Percentiles rank a stretch among this genome's conserved stretches.
Conservation (phyloP, 768 basidiomycete species). For the Lactarius sanguifluus region DNA sequence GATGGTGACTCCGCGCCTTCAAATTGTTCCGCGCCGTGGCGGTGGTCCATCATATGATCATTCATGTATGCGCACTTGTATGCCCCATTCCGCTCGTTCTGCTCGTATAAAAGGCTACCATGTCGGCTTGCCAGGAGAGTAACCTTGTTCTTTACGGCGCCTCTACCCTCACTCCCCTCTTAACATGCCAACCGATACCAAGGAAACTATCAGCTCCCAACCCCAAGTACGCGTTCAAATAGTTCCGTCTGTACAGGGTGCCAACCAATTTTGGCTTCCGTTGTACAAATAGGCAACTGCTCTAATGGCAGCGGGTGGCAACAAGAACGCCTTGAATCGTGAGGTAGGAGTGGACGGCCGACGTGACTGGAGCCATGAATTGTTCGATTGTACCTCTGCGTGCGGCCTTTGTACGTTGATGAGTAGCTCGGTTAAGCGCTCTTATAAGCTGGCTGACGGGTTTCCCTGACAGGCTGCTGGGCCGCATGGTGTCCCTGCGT, state of each 20-base stretch:
- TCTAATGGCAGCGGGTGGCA: constrained; percentile 19
- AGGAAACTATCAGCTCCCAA: background rate
- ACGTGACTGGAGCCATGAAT: constrained; percentile 38
- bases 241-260: background rate
- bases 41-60: too few species aligned
- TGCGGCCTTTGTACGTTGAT: constrained; percentile 33
- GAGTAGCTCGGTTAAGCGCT: constrained; percentile 1
- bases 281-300: background rate
- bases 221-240: background rate
- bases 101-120: too few species aligned
- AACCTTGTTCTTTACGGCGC: background rate
- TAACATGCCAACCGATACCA: background rate
- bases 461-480: constrained; percentile 34
- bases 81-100: too few species aligned
- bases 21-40: too few species aligned
- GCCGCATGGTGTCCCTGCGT: constrained; percentile 45
- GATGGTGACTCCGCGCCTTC: too few species aligned
- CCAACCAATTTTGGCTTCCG: background rate
- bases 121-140: too few species aligned
- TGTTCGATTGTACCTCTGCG: constrained; percentile 31
- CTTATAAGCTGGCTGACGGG: constrained; percentile 20
- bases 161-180: background rate
- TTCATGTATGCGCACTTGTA: too few species aligned
- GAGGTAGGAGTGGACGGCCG: constrained; percentile 33
- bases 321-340: constrained; percentile 32